Evolutionary conservation across 2,329 filamentous ascomycete species (phyloP).

Genomic region (Furcasterigmium furcatum): DNA sequence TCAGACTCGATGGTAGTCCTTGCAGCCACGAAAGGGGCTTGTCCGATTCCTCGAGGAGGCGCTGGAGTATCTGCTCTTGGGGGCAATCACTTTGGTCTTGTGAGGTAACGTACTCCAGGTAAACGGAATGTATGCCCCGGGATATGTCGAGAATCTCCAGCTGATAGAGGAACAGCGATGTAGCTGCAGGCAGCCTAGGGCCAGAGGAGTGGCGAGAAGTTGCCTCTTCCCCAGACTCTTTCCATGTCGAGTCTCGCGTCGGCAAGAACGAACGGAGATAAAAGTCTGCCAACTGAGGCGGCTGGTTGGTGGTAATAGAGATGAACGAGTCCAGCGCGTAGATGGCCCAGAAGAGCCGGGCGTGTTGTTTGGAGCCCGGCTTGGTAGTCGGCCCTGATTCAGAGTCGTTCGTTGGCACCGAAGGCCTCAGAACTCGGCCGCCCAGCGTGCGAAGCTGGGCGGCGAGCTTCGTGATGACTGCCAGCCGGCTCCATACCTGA

Average conservation of each 20-base stretch:
- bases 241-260: neutral
- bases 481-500: conserved; percentile 5
- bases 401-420: neutral
- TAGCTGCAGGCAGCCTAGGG: neutral
- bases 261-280: too few relatives aligned
- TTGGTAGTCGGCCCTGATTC: too few relatives aligned
- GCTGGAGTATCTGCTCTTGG: too few relatives aligned
- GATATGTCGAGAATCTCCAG: neutral
- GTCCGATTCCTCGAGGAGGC: too few relatives aligned
- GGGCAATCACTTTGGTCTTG: too few relatives aligned
- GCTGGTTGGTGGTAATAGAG: conserved; percentile 5
- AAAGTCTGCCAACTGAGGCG: too few relatives aligned
- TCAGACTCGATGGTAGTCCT: too few relatives aligned
- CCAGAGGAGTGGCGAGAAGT: too few relatives aligned
- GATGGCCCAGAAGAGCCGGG: conserved; percentile 7
- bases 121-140: neutral
- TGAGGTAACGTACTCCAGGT: neutral
- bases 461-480: conserved; percentile 6
- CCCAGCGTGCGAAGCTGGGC: neutral
- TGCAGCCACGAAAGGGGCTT: too few relatives aligned
- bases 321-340: conserved; percentile 8
- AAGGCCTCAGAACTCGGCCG: neutral
- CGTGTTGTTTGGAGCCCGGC: too few relatives aligned
- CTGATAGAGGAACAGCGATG: neutral
- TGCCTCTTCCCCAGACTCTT: too few relatives aligned